These are phyloP conservation scores for Capronia coronata DNA, from an alignment of 2,329 filamentous ascomycete genomes.

Conservation along the genomic window DNA sequence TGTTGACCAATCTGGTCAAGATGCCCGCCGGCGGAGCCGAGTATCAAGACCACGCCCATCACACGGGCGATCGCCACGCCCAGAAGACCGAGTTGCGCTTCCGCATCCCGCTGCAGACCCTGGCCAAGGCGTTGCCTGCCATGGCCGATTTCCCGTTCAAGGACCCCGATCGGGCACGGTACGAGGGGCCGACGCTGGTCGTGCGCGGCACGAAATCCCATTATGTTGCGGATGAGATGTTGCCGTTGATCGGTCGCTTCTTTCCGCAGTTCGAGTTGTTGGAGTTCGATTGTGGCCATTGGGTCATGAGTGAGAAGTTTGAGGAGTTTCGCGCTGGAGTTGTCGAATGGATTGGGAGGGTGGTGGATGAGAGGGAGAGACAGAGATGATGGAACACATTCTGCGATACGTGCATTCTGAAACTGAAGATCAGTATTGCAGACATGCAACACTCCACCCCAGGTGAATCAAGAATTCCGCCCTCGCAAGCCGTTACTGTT, in stretches of 20 bases:
- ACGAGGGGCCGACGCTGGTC: slow-evolving; percentile 72
- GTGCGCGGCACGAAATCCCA: slow-evolving; percentile 46
- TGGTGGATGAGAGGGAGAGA: slow-evolving; percentile 20
- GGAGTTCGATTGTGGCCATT: slow-evolving; percentile 40
- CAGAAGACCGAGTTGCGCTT: slow-evolving; percentile 58
- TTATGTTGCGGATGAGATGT: slow-evolving; percentile 37
- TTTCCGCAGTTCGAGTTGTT: slow-evolving; percentile 38
- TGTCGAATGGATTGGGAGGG: slow-evolving; percentile 25
- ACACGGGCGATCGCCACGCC: slow-evolving; percentile 19
- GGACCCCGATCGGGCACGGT: slow-evolving; percentile 61
- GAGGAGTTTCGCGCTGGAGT: slow-evolving; percentile 39
- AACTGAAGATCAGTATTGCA: too few species aligned
- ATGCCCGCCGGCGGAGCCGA: slow-evolving; percentile 15
- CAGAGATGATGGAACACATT: neutral
- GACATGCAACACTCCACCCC: too few species aligned
- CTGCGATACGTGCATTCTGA: too few species aligned
- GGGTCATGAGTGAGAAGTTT: slow-evolving; percentile 42
- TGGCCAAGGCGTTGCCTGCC: slow-evolving; percentile 62
- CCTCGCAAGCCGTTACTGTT: too few species aligned
- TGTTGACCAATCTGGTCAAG: slow-evolving; percentile 68
- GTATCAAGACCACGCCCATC: slow-evolving; percentile 44
- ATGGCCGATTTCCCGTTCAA: slow-evolving; percentile 87
- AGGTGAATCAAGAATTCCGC: too few species aligned
- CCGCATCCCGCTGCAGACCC: slow-evolving; percentile 66
- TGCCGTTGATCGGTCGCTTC: slow-evolving; percentile 38